These are phyloP conservation scores for Exutisphaerella laricina DNA, from an alignment of 2,329 filamentous ascomycete genomes.

Conservation along the genomic window DNA sequence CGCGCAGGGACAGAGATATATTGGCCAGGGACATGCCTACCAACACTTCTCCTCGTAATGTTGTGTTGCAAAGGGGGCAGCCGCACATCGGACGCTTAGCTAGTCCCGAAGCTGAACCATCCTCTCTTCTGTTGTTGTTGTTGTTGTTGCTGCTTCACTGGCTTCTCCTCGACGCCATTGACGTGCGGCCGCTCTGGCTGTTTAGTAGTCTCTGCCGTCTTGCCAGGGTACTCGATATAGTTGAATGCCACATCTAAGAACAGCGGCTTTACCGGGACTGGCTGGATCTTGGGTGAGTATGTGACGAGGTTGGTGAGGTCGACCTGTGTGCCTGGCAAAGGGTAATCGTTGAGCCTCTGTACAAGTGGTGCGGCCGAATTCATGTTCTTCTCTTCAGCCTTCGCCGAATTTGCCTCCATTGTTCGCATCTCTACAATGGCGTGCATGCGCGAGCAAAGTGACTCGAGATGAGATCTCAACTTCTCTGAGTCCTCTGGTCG, in stretches of 20 bases:
- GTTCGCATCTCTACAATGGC: conserved; percentile 79
- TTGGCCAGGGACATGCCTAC: too few relatives aligned
- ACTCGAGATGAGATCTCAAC: conserved; percentile 58
- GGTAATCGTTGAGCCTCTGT: conserved; percentile 70
- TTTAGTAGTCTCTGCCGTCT: conserved; percentile 31
- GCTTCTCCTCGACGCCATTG: conserved; percentile 21
- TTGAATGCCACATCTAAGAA: conserved; percentile 98
- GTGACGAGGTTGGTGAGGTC: conserved; percentile 76
- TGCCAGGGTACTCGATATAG: conserved; percentile 85
- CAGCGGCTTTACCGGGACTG: conserved; percentile 86
- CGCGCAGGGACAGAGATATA: too few relatives aligned
- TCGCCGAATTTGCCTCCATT: conserved; percentile 47
- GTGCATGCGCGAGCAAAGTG: conserved; percentile 72
- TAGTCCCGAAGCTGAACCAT: conserved; percentile 47
- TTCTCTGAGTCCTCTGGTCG: conserved; percentile 52
- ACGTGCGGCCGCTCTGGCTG: conserved; percentile 24
- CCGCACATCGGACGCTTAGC: too few relatives aligned
- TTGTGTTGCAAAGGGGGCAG: too few relatives aligned
- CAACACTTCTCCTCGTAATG: too few relatives aligned
- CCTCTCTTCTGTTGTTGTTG: conserved; percentile 47
- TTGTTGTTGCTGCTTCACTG: conserved; percentile 34
- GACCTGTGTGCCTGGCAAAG: conserved; percentile 53
- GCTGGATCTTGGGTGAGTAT: conserved; percentile 77
- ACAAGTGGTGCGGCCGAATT: conserved; percentile 57
- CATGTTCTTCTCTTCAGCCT: conserved; percentile 43